A percentile compares a stretch with the other conserved stretches of the same genome.
These are phyloP conservation scores for Nepenthes mirabilis DNA, from an alignment of 148 eudicot species.

Conservation along the genomic window DNA sequence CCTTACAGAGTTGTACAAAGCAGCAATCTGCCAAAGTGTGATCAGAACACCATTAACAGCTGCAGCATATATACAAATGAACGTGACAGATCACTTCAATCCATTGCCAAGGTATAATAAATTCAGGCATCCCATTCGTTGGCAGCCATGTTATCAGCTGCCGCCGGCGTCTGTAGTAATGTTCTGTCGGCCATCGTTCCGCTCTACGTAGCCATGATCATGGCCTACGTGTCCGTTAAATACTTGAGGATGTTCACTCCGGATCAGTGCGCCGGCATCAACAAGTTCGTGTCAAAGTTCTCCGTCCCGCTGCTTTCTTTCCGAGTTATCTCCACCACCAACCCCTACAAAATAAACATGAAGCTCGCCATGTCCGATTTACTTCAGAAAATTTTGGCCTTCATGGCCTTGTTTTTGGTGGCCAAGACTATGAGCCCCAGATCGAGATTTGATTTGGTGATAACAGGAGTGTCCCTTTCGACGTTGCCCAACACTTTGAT, in stretches of 20 bases:
- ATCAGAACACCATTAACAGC: no score
- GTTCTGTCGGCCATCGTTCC: slow-evolving; percentile 33
- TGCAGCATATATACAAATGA: no score
- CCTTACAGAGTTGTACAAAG: no score
- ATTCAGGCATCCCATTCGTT: no score
- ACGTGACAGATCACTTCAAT: no score
- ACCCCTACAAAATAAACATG: slow-evolving; percentile 38
- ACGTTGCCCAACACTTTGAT: slow-evolving; percentile 42
- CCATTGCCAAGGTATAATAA: no score
- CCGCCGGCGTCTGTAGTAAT: slow-evolving; percentile 17
- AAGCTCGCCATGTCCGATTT: slow-evolving; percentile 30
- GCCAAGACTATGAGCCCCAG: slow-evolving; percentile 16
- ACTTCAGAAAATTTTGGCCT: slow-evolving; percentile 30
- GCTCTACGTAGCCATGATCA: slow-evolving; percentile 34
- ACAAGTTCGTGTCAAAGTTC: slow-evolving; percentile 43
- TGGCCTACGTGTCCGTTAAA: slow-evolving; percentile 31
- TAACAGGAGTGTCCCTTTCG: slow-evolving; percentile 36
- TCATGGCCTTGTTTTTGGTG: slow-evolving; percentile 10
- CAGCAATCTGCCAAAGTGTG: no score
- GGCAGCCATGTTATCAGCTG: slow-evolving; percentile 20
- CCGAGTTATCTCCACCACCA: slow-evolving; percentile 29
- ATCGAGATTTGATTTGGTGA: slow-evolving; percentile 32
- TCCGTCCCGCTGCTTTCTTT: slow-evolving; percentile 42
- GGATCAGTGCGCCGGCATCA: slow-evolving; percentile 47
- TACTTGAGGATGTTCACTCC: slow-evolving; percentile 34